These are phyloP conservation scores for Ambrosiella xylebori DNA, from an alignment of 2,329 filamentous ascomycete species.

Conservation along the genomic window DNA sequence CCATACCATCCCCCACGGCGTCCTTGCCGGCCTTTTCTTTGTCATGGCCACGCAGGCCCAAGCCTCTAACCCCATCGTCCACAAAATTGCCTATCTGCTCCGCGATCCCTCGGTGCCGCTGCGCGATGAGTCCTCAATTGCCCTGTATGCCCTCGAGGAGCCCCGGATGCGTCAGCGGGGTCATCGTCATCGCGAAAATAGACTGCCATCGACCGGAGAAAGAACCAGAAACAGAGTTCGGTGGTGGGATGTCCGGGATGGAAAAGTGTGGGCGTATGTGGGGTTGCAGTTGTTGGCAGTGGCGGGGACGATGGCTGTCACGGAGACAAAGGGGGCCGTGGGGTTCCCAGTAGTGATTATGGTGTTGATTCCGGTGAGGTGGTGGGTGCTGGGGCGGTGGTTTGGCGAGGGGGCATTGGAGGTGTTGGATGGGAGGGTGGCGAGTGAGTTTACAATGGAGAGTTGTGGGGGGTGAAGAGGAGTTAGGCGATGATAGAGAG, in stretches of 20 bases:
- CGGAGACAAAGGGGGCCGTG: constrained; percentile 66
- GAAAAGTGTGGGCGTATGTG: constrained; percentile 56
- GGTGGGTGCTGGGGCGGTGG: constrained; percentile 43
- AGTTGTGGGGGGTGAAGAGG: constrained; percentile 42
- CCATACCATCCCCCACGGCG: constrained; percentile 62
- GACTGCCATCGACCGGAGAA: too few relatives aligned
- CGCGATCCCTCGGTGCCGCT: constrained; percentile 31
- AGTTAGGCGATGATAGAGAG: not conserved
- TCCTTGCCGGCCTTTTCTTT: constrained; percentile 68
- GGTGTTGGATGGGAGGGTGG: constrained; percentile 54
- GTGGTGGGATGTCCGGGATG: constrained; percentile 25
- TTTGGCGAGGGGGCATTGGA: constrained; percentile 44
- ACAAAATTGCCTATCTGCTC: constrained; percentile 53
- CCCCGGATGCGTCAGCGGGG: not conserved
- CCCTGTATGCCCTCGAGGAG: not conserved
- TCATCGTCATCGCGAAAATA: too few relatives aligned
- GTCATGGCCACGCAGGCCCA: constrained; percentile 71
- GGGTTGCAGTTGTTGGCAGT: constrained; percentile 51
- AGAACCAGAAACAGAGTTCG: too few relatives aligned
- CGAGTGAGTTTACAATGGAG: constrained; percentile 60
- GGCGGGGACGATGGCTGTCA: constrained; percentile 65
- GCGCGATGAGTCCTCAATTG: too few relatives aligned
- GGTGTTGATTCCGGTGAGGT: constrained; percentile 47
- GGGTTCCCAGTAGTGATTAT: constrained; percentile 65
- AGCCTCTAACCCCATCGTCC: constrained; percentile 58